Evolutionary conservation across 495 filamentous ascomycete species (phyloP).

Genomic region (Paragyromitra xinjiangensis): DNA sequence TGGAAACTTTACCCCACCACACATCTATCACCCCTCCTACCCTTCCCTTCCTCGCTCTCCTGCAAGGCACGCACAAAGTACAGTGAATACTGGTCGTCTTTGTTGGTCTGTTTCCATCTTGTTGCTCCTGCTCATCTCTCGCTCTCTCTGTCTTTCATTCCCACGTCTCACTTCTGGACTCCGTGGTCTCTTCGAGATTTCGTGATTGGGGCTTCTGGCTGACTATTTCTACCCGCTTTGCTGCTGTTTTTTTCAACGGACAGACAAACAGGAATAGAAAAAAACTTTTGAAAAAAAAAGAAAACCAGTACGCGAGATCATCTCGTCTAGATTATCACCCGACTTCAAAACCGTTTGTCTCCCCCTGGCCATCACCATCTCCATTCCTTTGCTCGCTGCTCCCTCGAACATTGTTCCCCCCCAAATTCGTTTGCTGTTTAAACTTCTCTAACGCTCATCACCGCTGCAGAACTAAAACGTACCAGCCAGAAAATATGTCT

Average conservation of each 20-base stretch:
- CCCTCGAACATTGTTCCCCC: slow-evolving; percentile 11
- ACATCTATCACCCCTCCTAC: slow-evolving; percentile 35
- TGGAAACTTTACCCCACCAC: slow-evolving; percentile 50
- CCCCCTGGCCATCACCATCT: not conserved
- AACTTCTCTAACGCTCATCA: slow-evolving; percentile 30
- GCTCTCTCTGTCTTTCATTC: not conserved
- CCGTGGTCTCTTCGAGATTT: not conserved
- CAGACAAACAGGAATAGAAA: slow-evolving; percentile 32
- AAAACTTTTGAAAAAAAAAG: slow-evolving; percentile 35
- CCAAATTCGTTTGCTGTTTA: slow-evolving; percentile 22
- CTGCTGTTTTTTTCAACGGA: slow-evolving; percentile 18
- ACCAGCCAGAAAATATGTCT: slow-evolving; percentile 67
- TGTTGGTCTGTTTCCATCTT: slow-evolving; percentile 46
- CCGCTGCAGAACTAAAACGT: slow-evolving; percentile 24
- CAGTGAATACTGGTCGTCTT: slow-evolving; percentile 46
- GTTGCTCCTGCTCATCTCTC: slow-evolving; percentile 1
- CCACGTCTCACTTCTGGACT: not conserved
- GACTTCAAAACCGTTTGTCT: slow-evolving; percentile 44
- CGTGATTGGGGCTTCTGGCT: slow-evolving; percentile 23
- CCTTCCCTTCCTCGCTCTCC: slow-evolving; percentile 52
- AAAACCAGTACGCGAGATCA: slow-evolving; percentile 11
- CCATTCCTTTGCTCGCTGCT: not conserved
- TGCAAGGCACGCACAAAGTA: slow-evolving; percentile 52
- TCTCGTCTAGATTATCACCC: slow-evolving; percentile 34
- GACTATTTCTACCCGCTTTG: slow-evolving; percentile 41